Base-by-base conservation (phyloP, 441 rosid species). In the Adansonia grandidieri region DNA sequence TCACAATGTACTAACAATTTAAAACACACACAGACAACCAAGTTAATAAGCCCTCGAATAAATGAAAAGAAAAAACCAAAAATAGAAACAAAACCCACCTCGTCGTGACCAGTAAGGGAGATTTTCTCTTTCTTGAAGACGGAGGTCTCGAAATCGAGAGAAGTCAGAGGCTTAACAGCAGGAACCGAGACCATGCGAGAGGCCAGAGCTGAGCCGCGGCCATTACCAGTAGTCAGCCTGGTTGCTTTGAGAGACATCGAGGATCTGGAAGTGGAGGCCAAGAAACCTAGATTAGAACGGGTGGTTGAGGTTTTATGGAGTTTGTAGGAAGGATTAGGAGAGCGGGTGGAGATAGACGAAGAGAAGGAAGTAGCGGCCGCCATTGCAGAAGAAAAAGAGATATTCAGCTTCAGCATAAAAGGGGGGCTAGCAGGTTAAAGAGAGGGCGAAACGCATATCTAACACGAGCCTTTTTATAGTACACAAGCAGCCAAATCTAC, bases 101-200 rank as follows among this genome's bases (percentile, higher is more conserved):
- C 91, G 0, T 86, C 90, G 83, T 90, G 89, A 53, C 94, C 96
- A 74, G 93, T 89, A 60, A 93, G 89, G 40, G 86, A 84, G 58
- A 93, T 65, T 85, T 90, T 90, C 86, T 93, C 97, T 83, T 93
- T 91, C 42, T 84, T 88, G 83, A 93, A 93, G 15, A 89, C 89
- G 10, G 13, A 9, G 13, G 53, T 48, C 4, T 48, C 13, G 15
- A 48, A 48, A 48, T 48, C 53, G 53, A 48, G 53, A 48, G 53
- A 48, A 0, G 10, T 11, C 32, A 1, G 53, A 9, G 15, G 53
- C 13, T 0, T 48, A 28, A 28, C 32, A 0, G 32, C 32, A 2
- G 32, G 32, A 28, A 28, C 32, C 2, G 32, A 28, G 32, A 28
- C 32, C 32, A 28, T 28, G 32, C 13, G 53, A 11, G 15, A 48